A percentile compares a stretch with the other conserved stretches of the same genome.
phyloP scores from a whole-genome alignment of 2,329 filamentous ascomycete species.

The Apiospora aurea region DNA sequence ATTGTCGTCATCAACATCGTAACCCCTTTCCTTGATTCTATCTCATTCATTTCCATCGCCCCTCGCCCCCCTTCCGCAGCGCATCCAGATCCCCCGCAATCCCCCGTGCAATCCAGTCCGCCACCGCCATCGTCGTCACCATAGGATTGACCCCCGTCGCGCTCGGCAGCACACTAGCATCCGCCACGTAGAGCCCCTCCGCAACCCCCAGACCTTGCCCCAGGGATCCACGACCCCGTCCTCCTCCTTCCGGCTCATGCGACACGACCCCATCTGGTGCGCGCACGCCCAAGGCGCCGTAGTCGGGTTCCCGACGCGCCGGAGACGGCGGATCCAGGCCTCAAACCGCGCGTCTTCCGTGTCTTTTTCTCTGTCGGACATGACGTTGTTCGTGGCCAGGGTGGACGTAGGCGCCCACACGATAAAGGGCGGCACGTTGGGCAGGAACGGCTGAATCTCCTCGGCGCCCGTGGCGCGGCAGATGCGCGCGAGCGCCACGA shows the following conservation, averaged over 20 bases:
- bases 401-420: background rate
- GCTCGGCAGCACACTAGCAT: constrained; percentile 76
- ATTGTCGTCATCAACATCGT: background rate
- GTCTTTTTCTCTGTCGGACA: constrained; percentile 22
- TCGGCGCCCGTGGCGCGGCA: constrained; percentile 76
- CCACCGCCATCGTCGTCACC: constrained; percentile 75
- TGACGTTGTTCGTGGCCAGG: background rate
- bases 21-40: background rate
- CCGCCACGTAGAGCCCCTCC: constrained; percentile 70
- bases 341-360: constrained; percentile 65
- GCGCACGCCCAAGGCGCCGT: constrained; percentile 64
- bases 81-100: constrained; percentile 52
- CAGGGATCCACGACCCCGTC: constrained; percentile 63
- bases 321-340: constrained; percentile 61
- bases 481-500: constrained; percentile 75
- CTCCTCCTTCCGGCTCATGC: constrained; percentile 65
- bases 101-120: constrained; percentile 64
- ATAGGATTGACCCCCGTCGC: constrained; percentile 82
- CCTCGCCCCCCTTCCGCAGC: background rate
- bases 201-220: constrained; percentile 67
- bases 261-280: constrained; percentile 79
- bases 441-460: constrained; percentile 73
- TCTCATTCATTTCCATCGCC: background rate
- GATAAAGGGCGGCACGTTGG: constrained; percentile 48
- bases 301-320: constrained; percentile 55